phyloP scores from a whole-genome alignment of 371 early-diverging fungal species.

The Entomophthora muscae region DNA sequence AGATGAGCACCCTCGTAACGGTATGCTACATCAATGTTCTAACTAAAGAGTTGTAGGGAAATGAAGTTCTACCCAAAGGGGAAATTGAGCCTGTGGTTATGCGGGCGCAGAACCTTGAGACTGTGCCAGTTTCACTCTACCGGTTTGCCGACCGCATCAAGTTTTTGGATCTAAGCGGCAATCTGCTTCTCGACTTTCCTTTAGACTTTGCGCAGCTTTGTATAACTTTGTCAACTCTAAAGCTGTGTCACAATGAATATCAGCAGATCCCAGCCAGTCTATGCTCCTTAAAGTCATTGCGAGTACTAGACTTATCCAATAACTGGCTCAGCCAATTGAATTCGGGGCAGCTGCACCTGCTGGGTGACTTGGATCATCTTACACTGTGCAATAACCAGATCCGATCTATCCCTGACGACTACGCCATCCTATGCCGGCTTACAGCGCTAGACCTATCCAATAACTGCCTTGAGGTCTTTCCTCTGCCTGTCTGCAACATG shows the following conservation, averaged over 20 bases:
- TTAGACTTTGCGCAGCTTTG: conserved; percentile 59
- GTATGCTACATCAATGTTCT: background rate
- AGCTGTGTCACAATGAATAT: conserved; percentile 45
- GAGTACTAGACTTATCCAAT: conserved; percentile 49
- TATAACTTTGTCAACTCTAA: conserved; percentile 34
- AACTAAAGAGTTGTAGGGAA: background rate
- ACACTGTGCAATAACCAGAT: conserved; percentile 60
- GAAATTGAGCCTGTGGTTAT: conserved; percentile 24
- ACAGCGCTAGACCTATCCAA: conserved; percentile 62
- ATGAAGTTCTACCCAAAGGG: background rate
- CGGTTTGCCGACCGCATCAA: conserved; percentile 36
- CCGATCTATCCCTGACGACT: conserved; percentile 33
- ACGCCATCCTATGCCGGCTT: conserved; percentile 36
- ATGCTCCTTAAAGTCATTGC: conserved; percentile 29
- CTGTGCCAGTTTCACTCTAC: conserved; percentile 55
- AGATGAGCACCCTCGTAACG: background rate
- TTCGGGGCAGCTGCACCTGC: conserved; percentile 30
- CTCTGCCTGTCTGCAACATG: conserved; percentile 35
- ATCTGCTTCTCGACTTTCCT: conserved; percentile 47
- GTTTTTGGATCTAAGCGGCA: conserved; percentile 47
- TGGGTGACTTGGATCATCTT: conserved; percentile 33
- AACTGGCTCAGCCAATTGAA: conserved; percentile 47
- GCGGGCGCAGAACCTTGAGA: conserved; percentile 36
- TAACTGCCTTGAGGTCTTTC: conserved; percentile 47
- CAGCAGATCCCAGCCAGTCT: conserved; percentile 36